Percentiles rank a stretch among this genome's conserved stretches.
phyloP scores from a whole-genome alignment of 139 green algal species.

The Nannochloris sp. region DNA sequence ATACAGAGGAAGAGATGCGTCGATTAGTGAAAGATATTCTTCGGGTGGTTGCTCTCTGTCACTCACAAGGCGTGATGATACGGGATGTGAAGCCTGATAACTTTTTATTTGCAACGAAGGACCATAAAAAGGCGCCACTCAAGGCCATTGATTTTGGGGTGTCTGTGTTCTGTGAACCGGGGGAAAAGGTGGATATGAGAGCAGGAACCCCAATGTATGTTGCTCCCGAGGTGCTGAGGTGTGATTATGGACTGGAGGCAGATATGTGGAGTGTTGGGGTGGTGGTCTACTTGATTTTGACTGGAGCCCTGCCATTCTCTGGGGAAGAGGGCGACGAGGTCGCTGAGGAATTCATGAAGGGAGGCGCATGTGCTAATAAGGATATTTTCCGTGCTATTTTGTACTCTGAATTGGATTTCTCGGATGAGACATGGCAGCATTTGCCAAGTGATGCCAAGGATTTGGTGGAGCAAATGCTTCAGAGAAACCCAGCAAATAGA shows the following conservation, averaged over 20 bases:
- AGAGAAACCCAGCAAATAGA: conserved; percentile 43
- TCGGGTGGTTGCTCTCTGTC: conserved; percentile 56
- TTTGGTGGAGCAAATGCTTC: conserved; percentile 38
- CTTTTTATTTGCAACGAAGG: conserved; percentile 55
- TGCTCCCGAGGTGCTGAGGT: conserved; percentile 55
- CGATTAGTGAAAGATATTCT: conserved; percentile 45
- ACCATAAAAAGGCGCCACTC: conserved; percentile 35
- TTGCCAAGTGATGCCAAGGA: conserved; percentile 18
- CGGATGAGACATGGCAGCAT: conserved; percentile 42
- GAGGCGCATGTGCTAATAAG: conserved; percentile 29
- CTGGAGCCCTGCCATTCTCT: conserved; percentile 51
- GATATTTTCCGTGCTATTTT: conserved; percentile 59
- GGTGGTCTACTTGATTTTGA: conserved; percentile 55
- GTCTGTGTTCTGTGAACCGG: conserved; percentile 43
- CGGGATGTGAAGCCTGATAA: conserved; percentile 74
- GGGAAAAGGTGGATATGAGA: conserved; percentile 21
- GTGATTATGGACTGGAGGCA: conserved; percentile 44
- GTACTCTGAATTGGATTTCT: conserved; percentile 60
- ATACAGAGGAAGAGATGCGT: conserved; percentile 36
- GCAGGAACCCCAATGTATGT: conserved; percentile 48
- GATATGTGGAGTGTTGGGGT: conserved; percentile 69
- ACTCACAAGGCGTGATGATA: conserved; percentile 55
- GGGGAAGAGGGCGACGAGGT: conserved; percentile 50
- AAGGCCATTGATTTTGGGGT: conserved; percentile 74
- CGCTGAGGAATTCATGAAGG: conserved; percentile 37